Evolutionary conservation across 768 basidiomycete genomes (phyloP), one percentile per base, ranked within the genome.

Genomic region (Lactarius quietus): DNA sequence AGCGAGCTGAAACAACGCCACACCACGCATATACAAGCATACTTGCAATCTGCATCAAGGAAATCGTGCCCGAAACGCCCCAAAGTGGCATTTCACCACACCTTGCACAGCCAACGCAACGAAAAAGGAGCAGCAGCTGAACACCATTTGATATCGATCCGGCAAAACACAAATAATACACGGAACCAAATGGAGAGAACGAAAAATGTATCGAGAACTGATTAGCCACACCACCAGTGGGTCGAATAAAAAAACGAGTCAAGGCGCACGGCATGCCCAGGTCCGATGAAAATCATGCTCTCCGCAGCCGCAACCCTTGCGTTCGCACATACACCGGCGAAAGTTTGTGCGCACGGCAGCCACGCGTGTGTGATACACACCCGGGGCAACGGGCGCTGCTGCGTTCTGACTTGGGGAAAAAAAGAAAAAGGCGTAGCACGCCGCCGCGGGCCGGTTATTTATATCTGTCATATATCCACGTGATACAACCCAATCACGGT

Each of bases 211-310:
- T 74, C 84, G 82, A 78, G 78, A 81, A 77, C 86, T 87, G 87
- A 89, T 89, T 89, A 84, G 81, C 86, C 87, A 80, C 79, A 73
- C 76, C 72, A 80, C 85, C 76, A 75, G 83, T 69, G 72, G 69
- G 68, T 15, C 23, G 31, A 31, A 43, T n/a, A n/a, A 52, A 17
- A 52, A 62, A 61, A 35, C 59, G 72, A 65, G 72, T 72, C 45
- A 51, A 71, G 81, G 82, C 74, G 78, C 81, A 83, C 81, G 84
- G 82, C 86, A 88, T 87, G 87, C 87, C 87, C 87, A 89, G 86
- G 76, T 78, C 78, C 80, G 83, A 74, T 35, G 15, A 61, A 26
- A 23, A 51, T 51, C 69, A 60, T 70, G 59, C 67, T 86, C 79
- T 86, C 71, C 85, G 84, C 85, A 80, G 76, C 73, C 67, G 66